Evolutionary conservation across 768 basidiomycete genomes (phyloP).

Genomic region (Mycena galopus): DNA sequence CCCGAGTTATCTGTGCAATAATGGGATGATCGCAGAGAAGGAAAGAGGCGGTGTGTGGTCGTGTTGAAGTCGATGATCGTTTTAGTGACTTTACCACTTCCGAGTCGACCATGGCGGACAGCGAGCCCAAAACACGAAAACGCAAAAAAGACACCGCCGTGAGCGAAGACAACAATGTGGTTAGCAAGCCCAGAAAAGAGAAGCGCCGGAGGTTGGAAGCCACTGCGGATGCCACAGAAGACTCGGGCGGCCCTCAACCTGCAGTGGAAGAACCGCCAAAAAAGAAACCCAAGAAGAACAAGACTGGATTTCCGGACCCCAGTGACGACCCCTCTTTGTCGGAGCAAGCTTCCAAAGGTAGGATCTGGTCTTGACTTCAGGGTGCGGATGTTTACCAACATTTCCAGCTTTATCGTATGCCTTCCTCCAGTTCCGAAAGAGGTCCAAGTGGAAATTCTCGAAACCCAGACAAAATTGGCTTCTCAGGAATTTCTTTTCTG

Average conservation of each 20-base stretch:
- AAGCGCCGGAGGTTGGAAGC: slow-evolving; percentile 41
- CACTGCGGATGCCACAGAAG: not conserved
- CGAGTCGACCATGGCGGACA: slow-evolving; percentile 2
- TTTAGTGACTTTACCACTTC: too few species aligned
- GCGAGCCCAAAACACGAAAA: not conserved
- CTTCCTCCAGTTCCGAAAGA: slow-evolving; percentile 63
- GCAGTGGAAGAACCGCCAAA: slow-evolving; percentile 29
- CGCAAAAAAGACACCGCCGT: not conserved
- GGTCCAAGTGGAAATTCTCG: slow-evolving; percentile 76
- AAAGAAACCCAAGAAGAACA: slow-evolving; percentile 56
- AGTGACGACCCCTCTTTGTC: slow-evolving; percentile 51
- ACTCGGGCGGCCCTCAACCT: not conserved
- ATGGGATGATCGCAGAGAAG: not conserved
- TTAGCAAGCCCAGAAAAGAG: slow-evolving; percentile 36
- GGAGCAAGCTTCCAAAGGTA: slow-evolving; percentile 59
- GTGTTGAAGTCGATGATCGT: not conserved
- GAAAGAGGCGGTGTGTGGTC: not conserved
- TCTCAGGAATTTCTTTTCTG: slow-evolving; percentile 73
- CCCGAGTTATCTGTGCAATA: too few species aligned
- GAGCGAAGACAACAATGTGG: not conserved
- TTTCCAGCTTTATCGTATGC: slow-evolving; percentile 63
- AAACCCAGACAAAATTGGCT: slow-evolving; percentile 85
- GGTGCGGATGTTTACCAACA: not conserved
- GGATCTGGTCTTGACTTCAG: not conserved
- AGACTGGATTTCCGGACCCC: slow-evolving; percentile 60